Evolutionary conservation across 306 rosid genomes (phyloP), one percentile per base, ranked within the genome.

Genomic region (Abrus pulchellus): DNA sequence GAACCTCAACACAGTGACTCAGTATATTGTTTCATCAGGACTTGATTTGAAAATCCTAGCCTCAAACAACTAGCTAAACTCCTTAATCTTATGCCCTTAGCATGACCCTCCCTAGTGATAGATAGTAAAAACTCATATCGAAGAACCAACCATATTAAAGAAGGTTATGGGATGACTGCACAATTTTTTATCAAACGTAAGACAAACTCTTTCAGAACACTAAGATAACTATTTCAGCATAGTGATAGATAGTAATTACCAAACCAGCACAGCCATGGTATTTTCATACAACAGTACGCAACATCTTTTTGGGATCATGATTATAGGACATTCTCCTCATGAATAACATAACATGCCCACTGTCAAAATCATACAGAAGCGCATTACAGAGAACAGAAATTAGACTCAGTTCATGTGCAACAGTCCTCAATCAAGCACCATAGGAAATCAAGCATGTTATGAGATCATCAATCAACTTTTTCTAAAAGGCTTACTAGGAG

Each of bases 401-500:
- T 65, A 44, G 20, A 68, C 65, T 44, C 60, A 56, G 43, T 50
- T 47, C 45, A n/a, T 57, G 43, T 57, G 61, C 73, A 70, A 68
- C 62, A 70, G 62, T 64, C 82, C 76, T 33, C 7, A 43, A 79
- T 79, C 76, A 69, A 80, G 61, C 82, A 80, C 57, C 57, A 60
- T 40, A 44, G 55, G 9, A 52, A 78, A 57, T 48, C 52, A 70
- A 74, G 69, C n/a, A 53, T 69, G 60, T 79, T 75, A 60, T 76
- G 73, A 72, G 75, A 59, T 14, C 81, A 84, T 80, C 78, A 61
- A 80, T 49, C 65, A 57, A 54, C 66, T 67, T 43, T 77, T 75
- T 77, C 64, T 34, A 77, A 85, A 84, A 72, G 74, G 86, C 88
- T 89, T 86, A 87, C 89, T 65, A 88, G 88, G 86, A 81, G 79